Evolutionary conservation across 2,329 filamentous ascomycete species (phyloP), one percentile per base, ranked within the genome.

Genomic region (Hymenoscyphus fraxineus): DNA sequence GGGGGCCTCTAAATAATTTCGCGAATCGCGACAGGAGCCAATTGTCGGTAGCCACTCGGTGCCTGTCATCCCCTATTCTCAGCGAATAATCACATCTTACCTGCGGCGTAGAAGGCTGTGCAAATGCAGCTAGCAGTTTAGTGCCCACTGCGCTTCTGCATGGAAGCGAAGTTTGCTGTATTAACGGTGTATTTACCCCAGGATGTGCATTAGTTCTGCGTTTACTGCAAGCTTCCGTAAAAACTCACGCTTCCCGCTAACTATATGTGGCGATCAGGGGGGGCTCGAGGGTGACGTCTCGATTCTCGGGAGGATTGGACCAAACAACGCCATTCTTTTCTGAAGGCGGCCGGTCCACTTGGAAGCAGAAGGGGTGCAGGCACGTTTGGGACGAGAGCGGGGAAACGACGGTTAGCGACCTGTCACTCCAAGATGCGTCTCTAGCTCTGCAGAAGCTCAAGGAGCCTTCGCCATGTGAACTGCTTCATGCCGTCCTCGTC

Each of bases 271-370:
- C 47, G 47, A 27, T n/a, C 27, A 54, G 27, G 22, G 47, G 22
- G 47, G 47, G 47, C 27, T 27, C 27, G 27, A 27, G n/a, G 47
- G 19, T 54, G 47, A 27, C 44, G 19, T 51, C n/a, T n/a, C n/a
- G n/a, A n/a, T n/a, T n/a, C n/a, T 51, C 44, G 47, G 47, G 47
- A 31, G 47, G 47, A 54, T 54, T 54, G 9, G 47, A 54, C 47
- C 47, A 54, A 54, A 54, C 47, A 54, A 54, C 22, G 47, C 19
- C n/a, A 54, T 22, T 27, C 7, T 54, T 54, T 54, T 19, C 47
- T 22, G 19, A 54, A 31, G 47, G 10, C 19, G 19, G 19, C 19
- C 19, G 47, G 19, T 10, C 47, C 19, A 27, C 19, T 27, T 54
- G 47, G 10, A 22, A 19, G 44, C n/a, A 51, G 12, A 51, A 16